These are phyloP conservation scores for Zymoseptoria passerinii DNA, from an alignment of 2,329 filamentous ascomycete genomes.

Conservation along the genomic window DNA sequence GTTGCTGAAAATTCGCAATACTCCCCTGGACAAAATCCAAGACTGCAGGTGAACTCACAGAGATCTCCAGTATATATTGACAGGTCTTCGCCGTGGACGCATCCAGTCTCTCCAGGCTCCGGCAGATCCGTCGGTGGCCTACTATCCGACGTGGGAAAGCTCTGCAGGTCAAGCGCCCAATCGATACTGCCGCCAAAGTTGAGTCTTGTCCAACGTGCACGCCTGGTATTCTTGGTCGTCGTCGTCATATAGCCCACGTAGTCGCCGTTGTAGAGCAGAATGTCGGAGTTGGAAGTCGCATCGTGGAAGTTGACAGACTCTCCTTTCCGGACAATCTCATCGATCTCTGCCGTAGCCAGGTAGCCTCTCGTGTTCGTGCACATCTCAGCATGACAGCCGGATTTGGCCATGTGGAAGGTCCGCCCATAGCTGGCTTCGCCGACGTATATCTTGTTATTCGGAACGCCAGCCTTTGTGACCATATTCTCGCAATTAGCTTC, in stretches of 20 bases:
- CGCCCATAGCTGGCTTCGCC: conserved; percentile 28
- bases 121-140: no score
- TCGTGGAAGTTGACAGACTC: conserved; percentile 1
- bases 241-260: conserved; percentile 22
- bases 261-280: conserved; percentile 16
- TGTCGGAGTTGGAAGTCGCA: conserved; percentile 1
- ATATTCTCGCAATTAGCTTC: no score
- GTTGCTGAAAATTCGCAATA: no score
- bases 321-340: conserved; percentile 1
- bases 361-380: conserved; percentile 18
- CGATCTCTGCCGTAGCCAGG: conserved; percentile 1
- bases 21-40: no score
- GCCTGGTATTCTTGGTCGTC: conserved; percentile 20
- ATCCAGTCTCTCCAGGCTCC: no score
- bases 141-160: no score
- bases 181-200: conserved; percentile 30
- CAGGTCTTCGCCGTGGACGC: no score
- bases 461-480: conserved; percentile 14
- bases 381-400: conserved; percentile 18
- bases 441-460: conserved; percentile 29
- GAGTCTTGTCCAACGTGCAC: conserved; percentile 12
- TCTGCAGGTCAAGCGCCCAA: conserved; percentile 30
- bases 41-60: no score
- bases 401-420: conserved; percentile 33
- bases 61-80: no score